A percentile compares a stretch with the other conserved stretches of the same genome.
Conservation (phyloP, 1,139 yeast species). For the Sugiyamaella novakii region DNA sequence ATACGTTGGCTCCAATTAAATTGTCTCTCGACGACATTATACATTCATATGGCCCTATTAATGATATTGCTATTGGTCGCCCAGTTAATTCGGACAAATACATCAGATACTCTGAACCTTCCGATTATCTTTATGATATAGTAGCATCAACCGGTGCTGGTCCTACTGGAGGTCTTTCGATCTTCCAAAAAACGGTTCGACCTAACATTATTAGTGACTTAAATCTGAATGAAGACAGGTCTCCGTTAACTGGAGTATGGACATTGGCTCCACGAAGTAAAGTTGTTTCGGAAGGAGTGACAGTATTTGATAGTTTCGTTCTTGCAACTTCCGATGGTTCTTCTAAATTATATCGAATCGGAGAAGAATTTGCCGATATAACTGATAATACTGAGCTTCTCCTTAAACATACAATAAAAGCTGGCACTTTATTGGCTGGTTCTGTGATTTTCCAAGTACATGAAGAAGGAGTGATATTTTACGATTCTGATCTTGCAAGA, state of each 20-base stretch:
- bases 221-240: constrained; percentile 54
- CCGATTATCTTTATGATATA: constrained; percentile 48
- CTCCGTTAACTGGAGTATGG: constrained; percentile 34
- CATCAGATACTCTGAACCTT: constrained; percentile 27
- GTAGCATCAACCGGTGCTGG: constrained; percentile 73
- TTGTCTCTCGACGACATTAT: constrained; percentile 52
- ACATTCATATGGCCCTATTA: constrained; percentile 72
- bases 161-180: constrained; percentile 56
- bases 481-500: constrained; percentile 61
- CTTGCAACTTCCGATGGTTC: constrained; percentile 55
- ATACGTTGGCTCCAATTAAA: constrained; percentile 24
- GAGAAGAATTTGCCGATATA: constrained; percentile 65
- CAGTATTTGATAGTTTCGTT: constrained; percentile 55
- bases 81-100: constrained; percentile 41
- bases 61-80: constrained; percentile 67
- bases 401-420: constrained; percentile 66
- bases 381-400: constrained; percentile 60
- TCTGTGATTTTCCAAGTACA: constrained; percentile 74
- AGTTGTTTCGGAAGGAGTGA: constrained; percentile 25
- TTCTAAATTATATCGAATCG: constrained; percentile 58
- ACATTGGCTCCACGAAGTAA: constrained; percentile 36
- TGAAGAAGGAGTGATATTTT: constrained; percentile 63
- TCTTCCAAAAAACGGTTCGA: constrained; percentile 69
- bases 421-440: constrained; percentile 62
- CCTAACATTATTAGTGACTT: constrained; percentile 76